Evolutionary conservation across 2,329 filamentous ascomycete species (phyloP).

Genomic region (Lomentospora prolificans): DNA sequence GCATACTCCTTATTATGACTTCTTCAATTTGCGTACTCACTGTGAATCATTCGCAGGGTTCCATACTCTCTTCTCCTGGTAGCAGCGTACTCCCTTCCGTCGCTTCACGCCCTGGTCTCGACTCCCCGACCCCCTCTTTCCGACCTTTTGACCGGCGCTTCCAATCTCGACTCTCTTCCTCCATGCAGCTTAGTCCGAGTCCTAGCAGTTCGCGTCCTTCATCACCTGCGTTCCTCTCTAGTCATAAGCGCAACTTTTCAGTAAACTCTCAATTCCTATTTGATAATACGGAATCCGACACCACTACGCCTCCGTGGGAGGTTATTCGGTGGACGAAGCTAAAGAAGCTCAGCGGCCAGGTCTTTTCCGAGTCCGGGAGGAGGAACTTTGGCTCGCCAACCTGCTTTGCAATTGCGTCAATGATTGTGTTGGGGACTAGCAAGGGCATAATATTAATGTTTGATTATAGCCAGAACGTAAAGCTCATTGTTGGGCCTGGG

Average conservation of each 20-base stretch:
- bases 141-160: conserved; percentile 93
- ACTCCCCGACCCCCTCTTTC: conserved; percentile 70
- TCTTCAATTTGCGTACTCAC: not conserved
- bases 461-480: conserved; percentile 93
- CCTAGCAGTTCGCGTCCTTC: conserved; percentile 51
- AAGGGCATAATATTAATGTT: conserved; percentile 94
- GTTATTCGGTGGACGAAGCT: conserved; percentile 93
- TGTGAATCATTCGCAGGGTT: conserved; percentile 34
- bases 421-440: conserved; percentile 82
- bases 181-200: conserved; percentile 29
- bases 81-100: conserved; percentile 65
- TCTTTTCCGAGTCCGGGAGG: conserved; percentile 85
- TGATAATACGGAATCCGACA: conserved; percentile 56
- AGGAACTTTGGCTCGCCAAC: conserved; percentile 89
- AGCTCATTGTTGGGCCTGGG: conserved; percentile 85
- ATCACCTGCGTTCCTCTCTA: conserved; percentile 68
- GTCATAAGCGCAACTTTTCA: conserved; percentile 74
- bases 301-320: conserved; percentile 81
- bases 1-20: not conserved
- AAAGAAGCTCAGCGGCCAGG: conserved; percentile 77
- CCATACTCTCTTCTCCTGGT: conserved; percentile 54
- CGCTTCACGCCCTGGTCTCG: conserved; percentile 53
- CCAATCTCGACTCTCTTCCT: conserved; percentile 69
- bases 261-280: conserved; percentile 58
- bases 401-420: conserved; percentile 77